A percentile compares a stretch with the other conserved stretches of the same genome.
phyloP scores from a whole-genome alignment of 2,329 filamentous ascomycete genomes.

The Elsinoe arachidis region DNA sequence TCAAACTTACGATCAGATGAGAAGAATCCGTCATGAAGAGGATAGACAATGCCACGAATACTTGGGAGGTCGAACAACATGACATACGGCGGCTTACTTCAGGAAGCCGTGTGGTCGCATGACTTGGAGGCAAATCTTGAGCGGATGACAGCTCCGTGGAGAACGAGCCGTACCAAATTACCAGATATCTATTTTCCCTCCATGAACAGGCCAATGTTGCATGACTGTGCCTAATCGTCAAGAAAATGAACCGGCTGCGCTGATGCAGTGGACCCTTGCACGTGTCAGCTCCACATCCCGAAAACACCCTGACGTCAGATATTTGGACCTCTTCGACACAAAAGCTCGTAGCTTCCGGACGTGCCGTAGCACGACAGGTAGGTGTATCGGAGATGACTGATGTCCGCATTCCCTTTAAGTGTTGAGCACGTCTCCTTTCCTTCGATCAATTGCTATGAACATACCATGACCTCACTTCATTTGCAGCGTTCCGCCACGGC shows the following conservation, averaged over 20 bases:
- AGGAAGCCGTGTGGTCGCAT: not conserved
- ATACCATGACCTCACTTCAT: not conserved
- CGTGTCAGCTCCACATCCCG: not conserved
- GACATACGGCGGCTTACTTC: not conserved
- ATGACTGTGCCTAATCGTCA: not conserved
- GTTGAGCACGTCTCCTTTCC: not conserved
- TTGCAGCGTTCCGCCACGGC: not conserved
- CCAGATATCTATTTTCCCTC: no score
- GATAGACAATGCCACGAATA: no score
- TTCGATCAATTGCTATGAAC: not conserved
- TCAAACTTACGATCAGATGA: no score
- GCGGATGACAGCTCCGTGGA: no score
- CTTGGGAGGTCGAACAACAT: no score
- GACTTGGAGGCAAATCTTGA: no score
- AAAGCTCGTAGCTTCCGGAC: not conserved
- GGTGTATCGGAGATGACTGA: not conserved
- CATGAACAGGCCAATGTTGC: no score
- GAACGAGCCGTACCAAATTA: no score
- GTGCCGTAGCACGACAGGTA: not conserved
- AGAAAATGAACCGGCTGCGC: not conserved
- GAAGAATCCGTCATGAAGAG: no score
- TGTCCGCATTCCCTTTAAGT: not conserved
- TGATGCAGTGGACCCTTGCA: not conserved
- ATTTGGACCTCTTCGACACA: not conserved
- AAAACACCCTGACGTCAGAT: slow-evolving; percentile 5